Percentiles rank a stretch among this genome's conserved stretches.
Conservation (phyloP, 1,139 yeast genomes). For the Pichia sp. region DNA sequence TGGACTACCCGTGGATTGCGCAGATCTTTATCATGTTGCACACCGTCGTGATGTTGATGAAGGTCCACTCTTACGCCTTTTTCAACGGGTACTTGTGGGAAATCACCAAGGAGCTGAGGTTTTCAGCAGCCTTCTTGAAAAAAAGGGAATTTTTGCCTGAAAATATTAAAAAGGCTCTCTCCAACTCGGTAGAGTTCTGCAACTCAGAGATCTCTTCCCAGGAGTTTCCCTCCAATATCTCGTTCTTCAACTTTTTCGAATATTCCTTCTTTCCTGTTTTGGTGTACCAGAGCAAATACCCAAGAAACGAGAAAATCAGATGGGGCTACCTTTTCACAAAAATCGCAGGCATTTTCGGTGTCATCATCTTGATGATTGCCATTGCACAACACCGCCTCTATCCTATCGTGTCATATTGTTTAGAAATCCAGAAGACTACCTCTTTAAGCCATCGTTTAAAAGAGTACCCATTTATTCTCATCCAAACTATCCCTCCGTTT, state of each 20-base stretch:
- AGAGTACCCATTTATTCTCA: constrained; percentile 56
- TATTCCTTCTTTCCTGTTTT: constrained; percentile 90
- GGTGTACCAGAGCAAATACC: constrained; percentile 75
- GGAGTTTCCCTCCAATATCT: constrained; percentile 68
- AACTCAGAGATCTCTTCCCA: constrained; percentile 57
- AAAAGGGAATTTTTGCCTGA: constrained; percentile 28
- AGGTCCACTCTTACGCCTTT: constrained; percentile 85
- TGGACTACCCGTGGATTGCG: constrained; percentile 78
- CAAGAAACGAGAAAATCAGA: constrained; percentile 66
- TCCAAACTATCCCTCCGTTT: constrained; percentile 81
- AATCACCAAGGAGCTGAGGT: constrained; percentile 51
- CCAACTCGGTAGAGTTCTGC: constrained; percentile 56
- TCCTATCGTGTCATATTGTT: constrained; percentile 66
- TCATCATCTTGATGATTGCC: constrained; percentile 74
- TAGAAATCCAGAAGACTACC: constrained; percentile 46
- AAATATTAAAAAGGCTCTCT: constrained; percentile 34
- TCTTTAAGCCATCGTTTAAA: constrained; percentile 40
- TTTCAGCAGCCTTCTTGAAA: constrained; percentile 38
- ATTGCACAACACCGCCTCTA: constrained; percentile 76
- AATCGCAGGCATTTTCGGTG: constrained; percentile 77
- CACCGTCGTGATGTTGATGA: constrained; percentile 83
- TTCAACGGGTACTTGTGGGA: constrained; percentile 86
- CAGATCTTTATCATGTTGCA: constrained; percentile 78
- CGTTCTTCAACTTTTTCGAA: constrained; percentile 60
- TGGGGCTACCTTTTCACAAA: constrained; percentile 70